phyloP scores from a whole-genome alignment of 768 basidiomycete species.

The Clitopilus hobsonii region DNA sequence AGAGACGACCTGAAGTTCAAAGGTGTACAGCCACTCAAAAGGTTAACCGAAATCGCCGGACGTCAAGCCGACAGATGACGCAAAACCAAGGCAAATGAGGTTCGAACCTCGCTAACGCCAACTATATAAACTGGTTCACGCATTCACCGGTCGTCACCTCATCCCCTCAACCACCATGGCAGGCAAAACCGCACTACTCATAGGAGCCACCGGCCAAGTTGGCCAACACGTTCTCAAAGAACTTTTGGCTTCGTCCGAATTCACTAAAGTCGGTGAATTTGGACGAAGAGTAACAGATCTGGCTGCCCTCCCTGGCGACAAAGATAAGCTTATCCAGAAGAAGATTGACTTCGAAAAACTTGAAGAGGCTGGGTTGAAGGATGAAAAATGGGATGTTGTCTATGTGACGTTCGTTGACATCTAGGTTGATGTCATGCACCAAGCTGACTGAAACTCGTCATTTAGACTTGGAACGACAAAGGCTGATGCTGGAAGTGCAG shows the following conservation, averaged over 20 bases:
- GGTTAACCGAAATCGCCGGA: no score
- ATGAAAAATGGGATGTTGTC: slow-evolving; percentile 69
- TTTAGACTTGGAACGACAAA: slow-evolving; percentile 66
- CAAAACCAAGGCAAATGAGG: slow-evolving; percentile 8
- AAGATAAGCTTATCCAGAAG: slow-evolving; percentile 65
- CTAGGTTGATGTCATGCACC: no score
- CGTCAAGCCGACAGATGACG: background rate
- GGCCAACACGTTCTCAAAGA: slow-evolving; percentile 59
- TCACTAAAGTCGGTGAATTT: slow-evolving; percentile 60
- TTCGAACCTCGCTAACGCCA: background rate
- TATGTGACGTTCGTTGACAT: slow-evolving; percentile 54
- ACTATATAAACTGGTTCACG: background rate
- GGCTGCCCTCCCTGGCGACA: slow-evolving; percentile 32
- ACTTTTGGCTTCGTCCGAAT: slow-evolving; percentile 53
- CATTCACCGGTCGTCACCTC: background rate
- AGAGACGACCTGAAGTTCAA: no score
- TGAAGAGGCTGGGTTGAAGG: slow-evolving; percentile 42
- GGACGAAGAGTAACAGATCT: slow-evolving; percentile 56
- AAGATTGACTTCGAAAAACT: slow-evolving; percentile 67
- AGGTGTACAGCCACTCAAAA: no score
- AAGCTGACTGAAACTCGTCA: no score
- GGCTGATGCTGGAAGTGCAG: slow-evolving; percentile 55
- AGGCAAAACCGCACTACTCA: slow-evolving; percentile 50
- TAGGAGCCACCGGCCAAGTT: slow-evolving; percentile 72
- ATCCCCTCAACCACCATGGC: background rate